These are phyloP conservation scores for Phytophthora citricola DNA, from an alignment of 352 stramenopile species.

Conservation along the genomic window DNA sequence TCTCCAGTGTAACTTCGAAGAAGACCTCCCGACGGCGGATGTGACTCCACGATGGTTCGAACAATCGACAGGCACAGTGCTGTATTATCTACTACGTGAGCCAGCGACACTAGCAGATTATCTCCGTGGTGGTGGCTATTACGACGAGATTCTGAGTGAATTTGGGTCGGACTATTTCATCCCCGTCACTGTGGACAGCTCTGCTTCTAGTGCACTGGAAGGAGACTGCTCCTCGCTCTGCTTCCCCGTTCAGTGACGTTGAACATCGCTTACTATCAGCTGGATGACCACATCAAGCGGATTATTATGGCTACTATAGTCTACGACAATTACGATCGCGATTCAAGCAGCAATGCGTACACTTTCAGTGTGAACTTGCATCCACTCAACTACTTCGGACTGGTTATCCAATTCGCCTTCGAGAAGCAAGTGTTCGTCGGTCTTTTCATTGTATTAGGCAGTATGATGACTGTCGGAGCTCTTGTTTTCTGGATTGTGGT, in stretches of 20 bases:
- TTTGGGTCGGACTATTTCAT: conserved; percentile 94
- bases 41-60: conserved; percentile 97
- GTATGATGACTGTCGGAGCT: conserved; percentile 79
- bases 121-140: conserved; percentile 71
- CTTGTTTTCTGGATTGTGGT: conserved; percentile 93
- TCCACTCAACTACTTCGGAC: conserved; percentile 94
- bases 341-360: conserved; percentile 88
- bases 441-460: conserved; percentile 94
- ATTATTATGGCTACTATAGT: conserved; percentile 92
- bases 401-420: conserved; percentile 98
- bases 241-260: conserved; percentile 93
- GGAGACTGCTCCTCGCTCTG: conserved; percentile 92
- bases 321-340: conserved; percentile 94
- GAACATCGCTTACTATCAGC: conserved; percentile 96
- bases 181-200: conserved; percentile 92
- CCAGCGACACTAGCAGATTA: conserved; percentile 93
- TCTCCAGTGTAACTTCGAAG: conserved; percentile 94
- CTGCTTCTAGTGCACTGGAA: conserved; percentile 69
- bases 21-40: conserved; percentile 88
- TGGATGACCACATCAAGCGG: conserved; percentile 90
- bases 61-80: conserved; percentile 76
- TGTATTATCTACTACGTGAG: conserved; percentile 94
- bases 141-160: conserved; percentile 61
- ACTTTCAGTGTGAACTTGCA: conserved; percentile 93
- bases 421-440: conserved; percentile 92